Evolutionary conservation across 139 green algal genomes (phyloP), one percentile per base, ranked within the genome.

Genomic region (Closterium sp.): DNA sequence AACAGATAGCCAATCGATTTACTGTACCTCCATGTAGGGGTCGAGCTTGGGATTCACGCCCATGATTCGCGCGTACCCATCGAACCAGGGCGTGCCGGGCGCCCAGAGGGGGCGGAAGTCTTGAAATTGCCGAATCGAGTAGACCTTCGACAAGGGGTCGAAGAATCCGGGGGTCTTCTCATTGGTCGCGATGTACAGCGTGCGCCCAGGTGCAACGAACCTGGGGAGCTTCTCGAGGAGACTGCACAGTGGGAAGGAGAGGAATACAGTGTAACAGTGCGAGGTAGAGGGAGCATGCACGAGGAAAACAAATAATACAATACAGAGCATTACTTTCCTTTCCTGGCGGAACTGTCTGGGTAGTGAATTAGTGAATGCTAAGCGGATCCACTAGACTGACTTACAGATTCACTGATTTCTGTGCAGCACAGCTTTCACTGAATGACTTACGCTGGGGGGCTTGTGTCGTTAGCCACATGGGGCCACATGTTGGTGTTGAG

Each of bases 121-220:
- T 8, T 64, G 30, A 69, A 89, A 23, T n/a, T 31, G 32, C 25
- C 34, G 34, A 30, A 89, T 30, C 33, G 10, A n/a, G 25, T 55
- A 89, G 25, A 55, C 5, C 12, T 36, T 16, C 33, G 25, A 28
- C 85, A 89, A 30, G 0, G 33, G 33, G n/a, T 89, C 34, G 32
- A 89, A 89, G 32, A 89, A 89, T 16, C 85, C 85, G 2, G 30
- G 30, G 2, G 33, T 38, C 25, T 33, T 38, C 85, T 89, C 85
- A 36, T 89, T 33, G 19, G 85, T 89, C 32, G 85, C 85, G 34
- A 89, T 76, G 85, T 89, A 89, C 85, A 89, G 32, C 32, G 25
- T 89, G 33, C 30, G 30, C 30, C 85, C 30, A 21, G 85, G 85
- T 33, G 32, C 25, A 31, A 89, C 85, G n/a, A 89, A 89, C 25